Evolutionary conservation across 768 basidiomycete species (phyloP).

Genomic region (Rossbeevera mucosa): DNA sequence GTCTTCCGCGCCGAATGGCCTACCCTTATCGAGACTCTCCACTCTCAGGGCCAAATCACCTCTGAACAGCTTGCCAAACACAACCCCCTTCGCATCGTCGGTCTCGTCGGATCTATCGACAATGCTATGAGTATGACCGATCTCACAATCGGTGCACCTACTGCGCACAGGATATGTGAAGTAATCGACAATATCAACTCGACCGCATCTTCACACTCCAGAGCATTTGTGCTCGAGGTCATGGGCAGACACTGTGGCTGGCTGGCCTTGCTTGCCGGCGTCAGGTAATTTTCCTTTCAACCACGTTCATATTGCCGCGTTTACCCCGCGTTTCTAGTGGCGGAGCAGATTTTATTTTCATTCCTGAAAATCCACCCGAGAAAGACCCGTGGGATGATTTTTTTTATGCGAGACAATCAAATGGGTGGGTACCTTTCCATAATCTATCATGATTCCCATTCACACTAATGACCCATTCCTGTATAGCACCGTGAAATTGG

Average conservation of each 20-base stretch:
- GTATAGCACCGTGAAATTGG: constrained; percentile 81
- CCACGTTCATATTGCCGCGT: background rate
- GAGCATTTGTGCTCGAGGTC: constrained; percentile 97
- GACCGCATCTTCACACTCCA: constrained; percentile 91
- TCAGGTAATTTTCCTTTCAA: constrained; percentile 52
- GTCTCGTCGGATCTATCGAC: constrained; percentile 98
- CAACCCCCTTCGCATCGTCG: constrained; percentile 89
- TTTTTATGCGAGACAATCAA: constrained; percentile 85
- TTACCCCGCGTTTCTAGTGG: constrained; percentile 41
- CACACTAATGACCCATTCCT: constrained; percentile 7
- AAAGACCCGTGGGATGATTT: constrained; percentile 81
- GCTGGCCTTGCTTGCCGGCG: constrained; percentile 89
- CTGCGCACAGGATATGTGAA: constrained; percentile 96
- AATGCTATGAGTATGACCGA: constrained; percentile 99
- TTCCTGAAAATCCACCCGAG: constrained; percentile 87
- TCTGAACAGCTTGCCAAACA: constrained; percentile 66
- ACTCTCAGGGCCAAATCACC: constrained; percentile 69
- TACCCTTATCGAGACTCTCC: constrained; percentile 65
- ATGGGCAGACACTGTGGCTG: constrained; percentile 99
- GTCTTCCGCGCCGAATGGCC: constrained; percentile 95
- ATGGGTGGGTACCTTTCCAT: constrained; percentile 46
- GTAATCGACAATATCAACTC: constrained; percentile 98
- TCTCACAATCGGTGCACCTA: constrained; percentile 93
- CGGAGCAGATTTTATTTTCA: constrained; percentile 97
- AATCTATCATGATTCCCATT: background rate